Evolutionary conservation across 2,329 filamentous ascomycete species (phyloP).

Genomic region (Cryphonectria naterciae): DNA sequence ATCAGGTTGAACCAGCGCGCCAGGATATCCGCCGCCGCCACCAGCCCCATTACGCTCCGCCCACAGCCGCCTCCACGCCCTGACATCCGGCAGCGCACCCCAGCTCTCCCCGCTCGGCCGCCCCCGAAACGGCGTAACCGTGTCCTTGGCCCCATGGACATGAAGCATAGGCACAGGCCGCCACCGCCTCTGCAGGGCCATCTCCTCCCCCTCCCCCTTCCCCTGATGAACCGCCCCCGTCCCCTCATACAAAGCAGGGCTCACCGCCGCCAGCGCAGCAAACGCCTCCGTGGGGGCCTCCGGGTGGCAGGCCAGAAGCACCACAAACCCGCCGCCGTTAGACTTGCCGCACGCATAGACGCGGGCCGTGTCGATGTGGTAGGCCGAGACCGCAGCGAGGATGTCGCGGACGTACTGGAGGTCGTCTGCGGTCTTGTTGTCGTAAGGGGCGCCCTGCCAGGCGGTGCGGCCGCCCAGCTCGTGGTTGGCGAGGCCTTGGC

Average conservation of each 20-base stretch:
- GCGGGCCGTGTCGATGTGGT: slow-evolving; percentile 31
- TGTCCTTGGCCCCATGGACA: slow-evolving; percentile 30
- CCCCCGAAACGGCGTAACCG: slow-evolving; percentile 29
- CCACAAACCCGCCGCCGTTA: slow-evolving; percentile 32
- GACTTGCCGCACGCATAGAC: slow-evolving; percentile 33
- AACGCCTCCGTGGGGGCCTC: slow-evolving; percentile 28
- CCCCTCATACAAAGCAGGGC: slow-evolving; percentile 31
- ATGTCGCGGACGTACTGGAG: slow-evolving; percentile 35
- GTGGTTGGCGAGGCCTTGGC: slow-evolving; percentile 34
- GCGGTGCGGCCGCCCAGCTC: slow-evolving; percentile 34
- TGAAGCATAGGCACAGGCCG: slow-evolving; percentile 30
- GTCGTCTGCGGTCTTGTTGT: slow-evolving; percentile 34
- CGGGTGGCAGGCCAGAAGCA: slow-evolving; percentile 30
- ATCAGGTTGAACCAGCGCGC: slow-evolving; percentile 28
- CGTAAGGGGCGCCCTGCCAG: slow-evolving; percentile 35
- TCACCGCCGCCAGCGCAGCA: slow-evolving; percentile 31
- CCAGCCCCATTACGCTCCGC: slow-evolving; percentile 29
- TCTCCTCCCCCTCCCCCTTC: too few relatives aligned
- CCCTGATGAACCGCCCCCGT: slow-evolving; percentile 28
- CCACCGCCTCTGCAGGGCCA: not conserved
- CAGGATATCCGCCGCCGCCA: slow-evolving; percentile 17
- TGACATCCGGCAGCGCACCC: slow-evolving; percentile 30
- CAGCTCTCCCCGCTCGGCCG: slow-evolving; percentile 27
- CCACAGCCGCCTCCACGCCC: slow-evolving; percentile 31
- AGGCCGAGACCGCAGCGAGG: slow-evolving; percentile 32